These are phyloP conservation scores for Cyclocybe aegerita DNA, from an alignment of 768 basidiomycete species.

Conservation along the genomic window DNA sequence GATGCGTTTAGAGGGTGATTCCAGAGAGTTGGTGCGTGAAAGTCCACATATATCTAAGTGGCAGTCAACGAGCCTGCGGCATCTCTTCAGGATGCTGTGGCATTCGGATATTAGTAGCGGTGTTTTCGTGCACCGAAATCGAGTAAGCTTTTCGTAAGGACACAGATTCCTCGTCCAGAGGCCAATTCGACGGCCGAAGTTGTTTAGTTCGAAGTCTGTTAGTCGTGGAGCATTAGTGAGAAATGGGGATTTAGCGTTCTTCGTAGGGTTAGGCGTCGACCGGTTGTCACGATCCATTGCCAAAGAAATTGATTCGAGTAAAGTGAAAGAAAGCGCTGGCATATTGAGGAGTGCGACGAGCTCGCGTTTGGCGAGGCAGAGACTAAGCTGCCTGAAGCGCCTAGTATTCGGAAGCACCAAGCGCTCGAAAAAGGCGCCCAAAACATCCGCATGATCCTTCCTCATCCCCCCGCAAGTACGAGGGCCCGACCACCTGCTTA, in stretches of 20 bases:
- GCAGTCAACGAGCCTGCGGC: background rate
- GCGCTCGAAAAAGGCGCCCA: background rate
- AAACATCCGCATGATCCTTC: background rate
- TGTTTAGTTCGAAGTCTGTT: slow-evolving; percentile 2
- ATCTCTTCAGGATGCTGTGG: background rate
- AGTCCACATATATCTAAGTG: background rate
- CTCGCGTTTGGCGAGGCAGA: background rate
- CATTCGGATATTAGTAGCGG: background rate
- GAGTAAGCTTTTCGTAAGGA: slow-evolving; percentile 1
- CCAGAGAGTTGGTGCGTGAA: background rate
- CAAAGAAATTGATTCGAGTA: slow-evolving; percentile 1
- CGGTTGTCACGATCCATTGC: background rate
- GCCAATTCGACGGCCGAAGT: background rate
- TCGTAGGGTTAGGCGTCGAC: background rate
- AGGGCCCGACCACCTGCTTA: background rate
- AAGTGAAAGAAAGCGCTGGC: background rate
- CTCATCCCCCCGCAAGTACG: background rate
- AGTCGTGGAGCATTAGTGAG: background rate
- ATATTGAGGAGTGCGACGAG: background rate
- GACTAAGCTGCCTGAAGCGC: background rate
- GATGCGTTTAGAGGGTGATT: background rate
- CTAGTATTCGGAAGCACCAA: background rate
- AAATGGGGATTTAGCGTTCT: background rate
- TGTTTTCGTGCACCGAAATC: background rate
- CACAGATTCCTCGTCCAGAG: background rate